Percentiles rank a stretch among this genome's conserved stretches.
phyloP scores from a whole-genome alignment of 2,329 filamentous ascomycete genomes.

The Botrytis paeoniae region DNA sequence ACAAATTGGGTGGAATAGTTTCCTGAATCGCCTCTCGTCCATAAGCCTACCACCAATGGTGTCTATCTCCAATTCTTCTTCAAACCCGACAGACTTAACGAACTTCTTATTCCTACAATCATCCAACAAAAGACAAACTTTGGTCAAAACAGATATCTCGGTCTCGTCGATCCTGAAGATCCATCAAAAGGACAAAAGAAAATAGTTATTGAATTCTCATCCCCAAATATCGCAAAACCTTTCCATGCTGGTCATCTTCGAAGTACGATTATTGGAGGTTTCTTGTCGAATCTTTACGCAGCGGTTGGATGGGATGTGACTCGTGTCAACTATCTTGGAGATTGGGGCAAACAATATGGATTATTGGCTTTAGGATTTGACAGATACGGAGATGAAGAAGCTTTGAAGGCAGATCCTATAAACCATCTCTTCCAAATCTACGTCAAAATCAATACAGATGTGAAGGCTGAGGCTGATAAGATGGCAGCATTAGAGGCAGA shows the following conservation, averaged over 20 bases:
- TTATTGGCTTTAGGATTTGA: constrained; percentile 72
- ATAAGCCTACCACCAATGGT: constrained; percentile 64
- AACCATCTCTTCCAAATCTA: constrained; percentile 82
- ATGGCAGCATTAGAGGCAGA: constrained; percentile 48
- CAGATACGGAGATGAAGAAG: constrained; percentile 70
- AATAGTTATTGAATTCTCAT: constrained; percentile 77
- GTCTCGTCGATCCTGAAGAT: constrained; percentile 60
- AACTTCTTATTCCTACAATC: constrained; percentile 67
- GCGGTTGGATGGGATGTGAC: constrained; percentile 67
- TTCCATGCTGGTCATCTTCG: constrained; percentile 74
- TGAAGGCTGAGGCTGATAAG: constrained; percentile 62
- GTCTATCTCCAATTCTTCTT: constrained; percentile 79
- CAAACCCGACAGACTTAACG: constrained; percentile 63
- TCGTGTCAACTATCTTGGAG: constrained; percentile 72
- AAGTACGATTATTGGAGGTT: constrained; percentile 74
- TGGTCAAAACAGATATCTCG: constrained; percentile 60
- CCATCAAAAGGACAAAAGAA: constrained; percentile 47
- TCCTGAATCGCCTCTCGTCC: constrained; percentile 67
- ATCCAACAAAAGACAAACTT: constrained; percentile 59
- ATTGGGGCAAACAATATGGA: constrained; percentile 73
- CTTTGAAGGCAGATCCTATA: constrained; percentile 69
- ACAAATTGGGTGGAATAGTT: constrained; percentile 48
- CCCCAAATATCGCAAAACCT: constrained; percentile 82
- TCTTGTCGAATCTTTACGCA: constrained; percentile 67
- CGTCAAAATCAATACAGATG: constrained; percentile 66